phyloP scores from a whole-genome alignment of 2,329 filamentous ascomycete genomes.

The Colletotrichum lini region DNA sequence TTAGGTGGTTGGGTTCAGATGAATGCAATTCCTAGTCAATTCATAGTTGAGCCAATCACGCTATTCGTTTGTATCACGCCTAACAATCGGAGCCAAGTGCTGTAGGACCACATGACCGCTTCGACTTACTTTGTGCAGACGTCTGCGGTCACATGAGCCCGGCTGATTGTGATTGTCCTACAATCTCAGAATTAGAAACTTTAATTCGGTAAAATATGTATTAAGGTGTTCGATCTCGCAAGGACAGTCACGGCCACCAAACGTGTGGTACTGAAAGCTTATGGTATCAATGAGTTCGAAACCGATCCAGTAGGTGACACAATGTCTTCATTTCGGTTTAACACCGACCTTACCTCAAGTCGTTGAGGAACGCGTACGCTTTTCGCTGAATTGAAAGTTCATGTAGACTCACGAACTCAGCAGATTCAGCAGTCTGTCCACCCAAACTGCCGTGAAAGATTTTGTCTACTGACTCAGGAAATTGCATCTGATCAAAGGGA shows the following conservation, averaged over 20 bases:
- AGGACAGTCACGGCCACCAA: no score
- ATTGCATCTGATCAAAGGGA: neutral
- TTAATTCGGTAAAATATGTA: no score
- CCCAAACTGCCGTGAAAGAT: no score
- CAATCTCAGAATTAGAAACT: neutral
- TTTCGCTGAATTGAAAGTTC: neutral
- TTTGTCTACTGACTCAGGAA: neutral
- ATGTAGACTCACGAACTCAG: neutral
- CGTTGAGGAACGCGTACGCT: no score
- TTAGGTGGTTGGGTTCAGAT: slow-evolving; percentile 7
- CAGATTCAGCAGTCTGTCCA: neutral
- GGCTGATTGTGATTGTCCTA: neutral
- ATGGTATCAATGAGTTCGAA: no score
- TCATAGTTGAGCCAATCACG: neutral
- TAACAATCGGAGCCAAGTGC: no score
- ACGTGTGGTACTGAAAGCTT: no score
- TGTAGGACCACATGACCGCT: neutral
- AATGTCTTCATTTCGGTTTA: no score
- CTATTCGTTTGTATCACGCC: no score
- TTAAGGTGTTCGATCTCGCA: no score
- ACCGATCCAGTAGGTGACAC: no score
- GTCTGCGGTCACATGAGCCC: neutral
- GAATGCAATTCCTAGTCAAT: slow-evolving; percentile 4
- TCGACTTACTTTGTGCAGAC: neutral
- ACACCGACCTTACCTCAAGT: no score